Evolutionary conservation across 176 grass and related monocot genomes (phyloP).

Genomic region (Hordeum vulgare): MorexV3_pseudomolecules_assembly NC_058522.1:328785357-328785856

Average conservation of each 20-base stretch:
- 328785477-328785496: neutral
- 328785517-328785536: neutral
- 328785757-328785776: neutral
- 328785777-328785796: neutral
- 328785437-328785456: neutral
- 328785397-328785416: neutral
- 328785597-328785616: neutral
- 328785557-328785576: neutral
- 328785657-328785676: neutral
- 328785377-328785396: neutral
- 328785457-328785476: neutral
- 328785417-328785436: neutral
- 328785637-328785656: neutral
- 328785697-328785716: neutral
- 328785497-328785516: neutral
- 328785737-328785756: neutral
- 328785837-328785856: slow-evolving; percentile 53
- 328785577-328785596: neutral
- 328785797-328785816: neutral
- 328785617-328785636: neutral
- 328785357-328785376: neutral
- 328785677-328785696: neutral
- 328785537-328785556: no score
- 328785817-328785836: slow-evolving; percentile 40
- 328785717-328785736: neutral